phyloP scores from a whole-genome alignment of 1,284 basidiomycete species.

The Mycena citricolor region DNA sequence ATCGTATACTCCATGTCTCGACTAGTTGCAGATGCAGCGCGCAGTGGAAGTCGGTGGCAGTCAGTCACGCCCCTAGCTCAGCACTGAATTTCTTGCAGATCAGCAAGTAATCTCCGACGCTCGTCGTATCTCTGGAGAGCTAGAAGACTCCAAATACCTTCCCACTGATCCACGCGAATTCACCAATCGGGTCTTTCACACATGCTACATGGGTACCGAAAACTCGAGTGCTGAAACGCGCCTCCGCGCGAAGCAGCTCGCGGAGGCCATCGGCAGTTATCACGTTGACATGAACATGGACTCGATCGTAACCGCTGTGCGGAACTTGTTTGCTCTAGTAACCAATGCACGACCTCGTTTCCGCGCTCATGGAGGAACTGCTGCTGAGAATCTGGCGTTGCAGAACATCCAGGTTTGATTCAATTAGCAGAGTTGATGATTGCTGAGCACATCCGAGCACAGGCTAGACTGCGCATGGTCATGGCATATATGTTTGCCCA shows the following conservation, averaged over 20 bases:
- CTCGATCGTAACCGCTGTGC: conserved; percentile 80
- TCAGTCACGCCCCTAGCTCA: conserved; percentile 2
- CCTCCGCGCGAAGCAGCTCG: conserved; percentile 81
- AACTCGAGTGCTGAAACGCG: conserved; percentile 91
- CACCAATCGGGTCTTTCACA: conserved; percentile 87
- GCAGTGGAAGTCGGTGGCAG: conserved; percentile 57
- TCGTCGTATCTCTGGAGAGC: conserved; percentile 83
- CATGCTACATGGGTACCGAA: conserved; percentile 99
- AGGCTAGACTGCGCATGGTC: conserved; percentile 94
- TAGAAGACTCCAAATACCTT: conserved; percentile 76
- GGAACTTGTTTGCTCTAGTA: conserved; percentile 81
- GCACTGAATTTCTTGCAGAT: conserved; percentile 44
- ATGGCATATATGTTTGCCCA: conserved; percentile 98
- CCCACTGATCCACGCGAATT: conserved; percentile 89
- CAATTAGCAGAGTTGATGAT: conserved; percentile 12
- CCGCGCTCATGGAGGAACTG: conserved; percentile 83
- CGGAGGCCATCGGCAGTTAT: conserved; percentile 89
- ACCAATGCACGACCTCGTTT: conserved; percentile 85
- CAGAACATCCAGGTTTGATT: conserved; percentile 99
- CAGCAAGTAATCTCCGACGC: conserved; percentile 90
- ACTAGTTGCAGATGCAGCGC: conserved; percentile 77
- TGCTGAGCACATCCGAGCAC: conserved; percentile 7
- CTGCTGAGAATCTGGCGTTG: conserved; percentile 91
- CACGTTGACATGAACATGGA: conserved; percentile 98
- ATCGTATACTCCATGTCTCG: conserved; percentile 98